phyloP scores from a whole-genome alignment of 768 basidiomycete species.

The Kwoniella europaea region DNA sequence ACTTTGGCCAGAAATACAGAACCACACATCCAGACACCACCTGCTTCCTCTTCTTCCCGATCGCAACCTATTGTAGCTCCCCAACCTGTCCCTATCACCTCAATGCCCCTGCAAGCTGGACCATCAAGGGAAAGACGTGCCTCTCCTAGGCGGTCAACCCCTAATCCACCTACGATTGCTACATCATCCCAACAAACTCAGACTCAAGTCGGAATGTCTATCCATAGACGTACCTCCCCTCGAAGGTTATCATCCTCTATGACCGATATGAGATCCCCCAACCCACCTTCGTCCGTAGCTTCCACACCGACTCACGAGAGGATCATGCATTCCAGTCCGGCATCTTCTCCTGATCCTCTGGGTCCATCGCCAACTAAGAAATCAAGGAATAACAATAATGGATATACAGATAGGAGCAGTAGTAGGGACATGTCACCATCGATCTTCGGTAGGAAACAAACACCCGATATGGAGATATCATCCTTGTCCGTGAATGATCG shows the following conservation, averaged over 20 bases:
- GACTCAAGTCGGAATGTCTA: neutral
- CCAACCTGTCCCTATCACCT: neutral
- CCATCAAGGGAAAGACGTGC: conserved; percentile 10
- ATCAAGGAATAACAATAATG: conserved; percentile 19
- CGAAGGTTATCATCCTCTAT: conserved; percentile 7
- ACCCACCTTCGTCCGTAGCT: conserved; percentile 26
- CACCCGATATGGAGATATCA: conserved; percentile 17
- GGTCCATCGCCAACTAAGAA: conserved; percentile 46
- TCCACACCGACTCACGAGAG: conserved; percentile 40
- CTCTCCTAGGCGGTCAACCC: neutral
- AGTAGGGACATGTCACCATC: conserved; percentile 24
- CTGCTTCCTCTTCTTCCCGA: neutral
- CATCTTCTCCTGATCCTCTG: conserved; percentile 41
- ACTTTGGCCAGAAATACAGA: conserved; percentile 12
- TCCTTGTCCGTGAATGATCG: conserved; percentile 19
- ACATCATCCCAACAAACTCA: neutral
- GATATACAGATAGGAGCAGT: neutral
- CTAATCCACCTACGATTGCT: neutral
- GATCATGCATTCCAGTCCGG: conserved; percentile 22
- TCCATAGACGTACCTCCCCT: conserved; percentile 2
- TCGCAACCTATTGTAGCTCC: conserved; percentile 9
- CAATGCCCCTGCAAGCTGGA: conserved; percentile 2
- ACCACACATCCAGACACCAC: conserved; percentile 1
- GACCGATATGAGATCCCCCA: conserved; percentile 19
- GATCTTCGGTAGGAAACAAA: neutral